These are phyloP conservation scores for Wickerhamiella pararugosa DNA, from an alignment of 1,139 yeast genomes.

Conservation along the genomic window DNA sequence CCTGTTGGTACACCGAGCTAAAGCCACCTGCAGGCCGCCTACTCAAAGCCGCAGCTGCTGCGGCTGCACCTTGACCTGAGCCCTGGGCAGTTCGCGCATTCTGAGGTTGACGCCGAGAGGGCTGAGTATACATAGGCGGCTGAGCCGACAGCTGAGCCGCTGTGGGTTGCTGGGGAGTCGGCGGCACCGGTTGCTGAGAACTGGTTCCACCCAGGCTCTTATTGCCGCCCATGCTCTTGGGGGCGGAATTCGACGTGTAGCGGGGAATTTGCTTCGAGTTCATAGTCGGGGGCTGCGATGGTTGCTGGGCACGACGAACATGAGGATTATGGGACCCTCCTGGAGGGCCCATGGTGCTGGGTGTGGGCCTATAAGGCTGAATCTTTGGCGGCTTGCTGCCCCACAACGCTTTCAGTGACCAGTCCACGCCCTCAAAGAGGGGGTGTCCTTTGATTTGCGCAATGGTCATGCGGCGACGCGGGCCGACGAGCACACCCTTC, in stretches of 20 bases:
- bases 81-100: neutral
- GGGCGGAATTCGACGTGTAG: neutral
- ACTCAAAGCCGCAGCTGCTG: constrained; percentile 2
- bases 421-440: constrained; percentile 54
- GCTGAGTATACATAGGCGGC: too few species aligned
- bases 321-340: constrained; percentile 3
- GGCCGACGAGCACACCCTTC: constrained; percentile 53
- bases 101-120: neutral
- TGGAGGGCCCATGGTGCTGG: constrained; percentile 16
- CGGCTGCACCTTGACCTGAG: neutral
- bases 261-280: neutral
- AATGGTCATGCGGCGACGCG: constrained; percentile 49
- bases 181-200: too few species aligned
- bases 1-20: constrained; percentile 13
- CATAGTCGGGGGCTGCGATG: constrained; percentile 1
- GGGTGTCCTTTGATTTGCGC: constrained; percentile 54
- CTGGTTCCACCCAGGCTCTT: too few species aligned
- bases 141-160: too few species aligned
- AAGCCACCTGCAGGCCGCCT: constrained; percentile 5
- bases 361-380: constrained; percentile 47
- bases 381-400: constrained; percentile 53
- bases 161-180: too few species aligned
- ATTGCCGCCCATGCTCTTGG: neutral
- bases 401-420: constrained; percentile 60
- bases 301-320: neutral